Conservation (phyloP, 768 basidiomycete species). For the Exsudoporus frostii region DNA sequence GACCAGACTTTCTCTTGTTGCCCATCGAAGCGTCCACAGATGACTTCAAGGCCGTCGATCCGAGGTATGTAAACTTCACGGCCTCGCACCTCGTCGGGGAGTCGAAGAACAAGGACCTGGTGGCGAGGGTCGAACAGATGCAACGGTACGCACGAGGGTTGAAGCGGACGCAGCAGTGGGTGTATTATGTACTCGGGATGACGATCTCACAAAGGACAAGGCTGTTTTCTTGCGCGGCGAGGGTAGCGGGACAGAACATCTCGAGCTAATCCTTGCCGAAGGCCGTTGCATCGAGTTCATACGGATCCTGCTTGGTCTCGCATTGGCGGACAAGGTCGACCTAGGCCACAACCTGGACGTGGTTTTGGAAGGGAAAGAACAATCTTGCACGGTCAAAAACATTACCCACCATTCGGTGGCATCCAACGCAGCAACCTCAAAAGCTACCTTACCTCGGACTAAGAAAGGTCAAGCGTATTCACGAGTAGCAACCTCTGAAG, state of each 20-base stretch:
- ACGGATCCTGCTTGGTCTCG: constrained; percentile 10
- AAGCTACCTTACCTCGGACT: too few species aligned
- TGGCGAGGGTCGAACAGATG: background rate
- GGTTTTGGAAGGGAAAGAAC: background rate
- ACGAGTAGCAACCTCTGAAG: background rate
- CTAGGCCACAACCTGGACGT: constrained; percentile 4
- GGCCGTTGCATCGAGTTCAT: constrained; percentile 12
- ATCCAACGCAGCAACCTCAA: background rate
- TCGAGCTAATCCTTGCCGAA: background rate
- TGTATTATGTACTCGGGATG: constrained; percentile 4
- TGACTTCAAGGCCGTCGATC: background rate
- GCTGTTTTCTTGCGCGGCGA: constrained; percentile 6
- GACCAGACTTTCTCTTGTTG: constrained; percentile 14
- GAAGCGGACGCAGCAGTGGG: constrained; percentile 4
- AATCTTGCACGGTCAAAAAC: background rate
- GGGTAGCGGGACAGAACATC: constrained; percentile 9
- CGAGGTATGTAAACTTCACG: background rate
- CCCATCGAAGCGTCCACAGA: constrained; percentile 6
- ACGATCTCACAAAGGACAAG: background rate
- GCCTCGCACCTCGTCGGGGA: background rate
- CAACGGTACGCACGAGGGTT: constrained; percentile 2
- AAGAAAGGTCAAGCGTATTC: background rate
- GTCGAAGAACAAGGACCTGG: constrained; percentile 1
- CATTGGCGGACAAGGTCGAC: background rate
- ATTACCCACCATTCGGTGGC: background rate